These are phyloP conservation scores for Quercus berberidifolia DNA, from an alignment of 306 rosid genomes.

Conservation along the genomic window DNA sequence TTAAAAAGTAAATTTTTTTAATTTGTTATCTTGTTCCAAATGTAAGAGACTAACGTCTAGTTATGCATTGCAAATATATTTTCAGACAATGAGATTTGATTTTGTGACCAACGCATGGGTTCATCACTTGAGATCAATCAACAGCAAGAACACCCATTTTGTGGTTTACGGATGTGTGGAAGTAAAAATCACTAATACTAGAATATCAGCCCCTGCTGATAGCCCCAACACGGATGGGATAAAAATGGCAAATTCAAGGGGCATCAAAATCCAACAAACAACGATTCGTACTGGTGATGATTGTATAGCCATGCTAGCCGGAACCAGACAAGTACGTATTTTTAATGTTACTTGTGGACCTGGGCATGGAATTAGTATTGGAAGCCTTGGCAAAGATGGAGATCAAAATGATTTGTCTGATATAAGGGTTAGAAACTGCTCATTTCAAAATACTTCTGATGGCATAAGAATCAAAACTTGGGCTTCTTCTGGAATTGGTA, in stretches of 20 bases:
- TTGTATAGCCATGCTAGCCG: conserved; percentile 48
- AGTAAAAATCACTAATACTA: conserved; percentile 30
- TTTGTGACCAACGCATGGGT: conserved; percentile 46
- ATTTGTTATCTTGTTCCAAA: no score
- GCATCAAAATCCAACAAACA: conserved; percentile 21
- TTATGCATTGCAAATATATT: background rate
- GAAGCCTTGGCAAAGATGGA: conserved; percentile 46
- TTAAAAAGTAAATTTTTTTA: no score
- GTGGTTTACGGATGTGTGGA: conserved; percentile 32
- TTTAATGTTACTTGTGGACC: conserved; percentile 49
- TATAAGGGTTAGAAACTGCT: conserved; percentile 42
- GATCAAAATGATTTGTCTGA: conserved; percentile 37
- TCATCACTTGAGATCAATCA: conserved; percentile 34
- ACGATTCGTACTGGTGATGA: conserved; percentile 55
- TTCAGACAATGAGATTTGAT: conserved; percentile 48
- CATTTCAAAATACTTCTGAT: conserved; percentile 27
- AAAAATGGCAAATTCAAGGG: conserved; percentile 36
- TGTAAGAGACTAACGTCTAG: background rate
- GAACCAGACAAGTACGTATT: conserved; percentile 29
- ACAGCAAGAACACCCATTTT: conserved; percentile 53
- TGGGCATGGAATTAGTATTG: conserved; percentile 71
- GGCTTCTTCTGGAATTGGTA: conserved; percentile 25
- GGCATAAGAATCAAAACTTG: conserved; percentile 72
- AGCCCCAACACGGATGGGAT: conserved; percentile 82
- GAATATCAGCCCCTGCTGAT: conserved; percentile 32